phyloP scores from a whole-genome alignment of 2,329 filamentous ascomycete species.

The Fusarium sp. region DNA sequence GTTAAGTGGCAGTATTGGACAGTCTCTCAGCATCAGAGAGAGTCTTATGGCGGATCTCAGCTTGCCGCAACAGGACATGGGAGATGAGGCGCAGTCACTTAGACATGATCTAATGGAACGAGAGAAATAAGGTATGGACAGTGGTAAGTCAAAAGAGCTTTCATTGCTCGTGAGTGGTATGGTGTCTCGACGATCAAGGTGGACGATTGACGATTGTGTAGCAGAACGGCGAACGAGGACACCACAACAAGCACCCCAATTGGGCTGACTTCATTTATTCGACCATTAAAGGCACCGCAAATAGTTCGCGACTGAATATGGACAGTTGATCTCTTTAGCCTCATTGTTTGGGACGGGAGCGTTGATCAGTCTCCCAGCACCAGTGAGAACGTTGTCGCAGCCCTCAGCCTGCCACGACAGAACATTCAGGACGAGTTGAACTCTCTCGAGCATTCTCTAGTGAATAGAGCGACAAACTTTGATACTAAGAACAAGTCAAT shows the following conservation, averaged over 20 bases:
- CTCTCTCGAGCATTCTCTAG: fast-evolving
- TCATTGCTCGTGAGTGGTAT: background rate
- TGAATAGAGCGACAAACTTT: fast-evolving
- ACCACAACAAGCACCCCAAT: background rate
- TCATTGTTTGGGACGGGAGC: no score
- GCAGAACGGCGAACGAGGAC: background rate
- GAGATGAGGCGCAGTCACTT: background rate
- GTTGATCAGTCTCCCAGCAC: background rate
- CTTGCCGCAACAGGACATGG: background rate
- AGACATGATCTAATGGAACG: background rate
- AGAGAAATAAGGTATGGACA: no score
- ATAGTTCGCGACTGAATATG: fast-evolving
- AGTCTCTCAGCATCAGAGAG: no score
- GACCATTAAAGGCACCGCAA: fast-evolving
- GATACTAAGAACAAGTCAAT: no score
- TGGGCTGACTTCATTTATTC: fast-evolving
- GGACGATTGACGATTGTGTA: background rate
- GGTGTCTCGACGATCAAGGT: background rate
- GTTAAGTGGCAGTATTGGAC: background rate
- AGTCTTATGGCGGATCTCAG: background rate
- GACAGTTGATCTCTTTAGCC: background rate
- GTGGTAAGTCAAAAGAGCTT: no score
- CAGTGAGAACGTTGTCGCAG: background rate
- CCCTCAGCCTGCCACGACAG: background rate
- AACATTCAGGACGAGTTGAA: background rate